Evolutionary conservation across 2,329 filamentous ascomycete species (phyloP), one percentile per base, ranked within the genome.

Genomic region (Aspergillus sp.): DNA sequence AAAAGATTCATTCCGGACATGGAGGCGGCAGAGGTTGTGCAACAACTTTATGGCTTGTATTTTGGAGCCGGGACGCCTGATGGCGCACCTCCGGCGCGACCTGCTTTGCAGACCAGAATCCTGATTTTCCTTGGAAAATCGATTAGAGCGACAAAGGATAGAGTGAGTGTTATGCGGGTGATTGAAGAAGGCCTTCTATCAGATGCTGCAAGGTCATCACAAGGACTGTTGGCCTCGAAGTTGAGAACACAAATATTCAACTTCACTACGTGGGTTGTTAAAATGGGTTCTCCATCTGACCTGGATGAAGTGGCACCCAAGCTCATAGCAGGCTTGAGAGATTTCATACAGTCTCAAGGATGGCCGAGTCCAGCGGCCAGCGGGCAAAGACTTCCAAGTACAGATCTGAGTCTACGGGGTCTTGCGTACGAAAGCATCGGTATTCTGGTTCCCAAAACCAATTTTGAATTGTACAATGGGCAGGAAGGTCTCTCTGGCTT

Each of bases 351-450:
- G 64, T 83, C 85, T 32, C 91, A 96, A 74, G 92, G 92, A 5
- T 97, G 93, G 93, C 93, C 93, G 2, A 79, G 79, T 19, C 85
- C 89, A 1, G 78, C 79, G 38, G 72, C 75, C 4, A 76, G 70
- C 56, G 82, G 82, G 49, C 81, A 86, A 55, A 84, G 86, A 65
- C 74, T 82, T 55, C 83, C 84, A 2, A 75, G 81, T 10, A 87
- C 89, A 51, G 86, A 88, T 57, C 79, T 89, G 57, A 83, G 85
- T 3, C 81, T 97, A 47, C 87, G 94, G 43, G 89, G 89, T 5
- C 88, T 90, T 70, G 92, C 90, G 1, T 98, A 97, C 74, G 94
- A 98, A 74, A 92, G 91, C 0, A 91, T 98, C 41, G 95, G 94
- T 0, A 84, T 95, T 13, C 77, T 98, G 23, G 88, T 90, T 0